A percentile compares a stretch with the other conserved stretches of the same genome.
Conservation (phyloP, 164 flowering plant genomes). For the Hamamelis virginiana region DNA sequence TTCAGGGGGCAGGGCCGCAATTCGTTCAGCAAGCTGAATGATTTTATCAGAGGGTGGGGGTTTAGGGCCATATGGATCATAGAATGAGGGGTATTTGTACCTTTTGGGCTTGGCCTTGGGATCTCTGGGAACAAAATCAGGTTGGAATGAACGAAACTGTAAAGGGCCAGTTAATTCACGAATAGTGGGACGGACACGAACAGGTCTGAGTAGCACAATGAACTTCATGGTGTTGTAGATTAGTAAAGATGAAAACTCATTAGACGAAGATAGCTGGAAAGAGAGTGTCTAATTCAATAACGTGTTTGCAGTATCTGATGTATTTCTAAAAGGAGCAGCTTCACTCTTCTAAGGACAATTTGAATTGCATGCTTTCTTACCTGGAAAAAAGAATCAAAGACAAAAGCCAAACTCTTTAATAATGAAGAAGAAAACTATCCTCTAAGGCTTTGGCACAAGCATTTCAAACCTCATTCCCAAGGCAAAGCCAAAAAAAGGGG, state of each 20-base stretch:
- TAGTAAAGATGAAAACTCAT: slow-evolving; percentile 7
- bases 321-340: neutral
- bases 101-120: slow-evolving; percentile 62
- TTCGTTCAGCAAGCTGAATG: slow-evolving; percentile 66
- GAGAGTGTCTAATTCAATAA: neutral
- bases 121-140: slow-evolving; percentile 65
- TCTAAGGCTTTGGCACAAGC: too few relatives aligned
- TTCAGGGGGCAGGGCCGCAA: slow-evolving; percentile 64
- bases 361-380: neutral
- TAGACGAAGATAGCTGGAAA: neutral
- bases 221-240: slow-evolving; percentile 39
- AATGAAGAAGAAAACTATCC: too few relatives aligned
- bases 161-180: slow-evolving; percentile 26
- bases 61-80: slow-evolving; percentile 84
- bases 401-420: neutral
- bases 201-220: slow-evolving; percentile 27
- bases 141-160: slow-evolving; percentile 54
- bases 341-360: neutral
- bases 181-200: slow-evolving; percentile 22
- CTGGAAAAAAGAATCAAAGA: neutral
- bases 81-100: slow-evolving; percentile 69
- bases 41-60: slow-evolving; percentile 78
- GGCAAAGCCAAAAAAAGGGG: too few relatives aligned
- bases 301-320: too few relatives aligned
- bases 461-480: too few relatives aligned